Base-by-base conservation (phyloP, 208 protist genomes). In the Wallacemonas sp. region DNA sequence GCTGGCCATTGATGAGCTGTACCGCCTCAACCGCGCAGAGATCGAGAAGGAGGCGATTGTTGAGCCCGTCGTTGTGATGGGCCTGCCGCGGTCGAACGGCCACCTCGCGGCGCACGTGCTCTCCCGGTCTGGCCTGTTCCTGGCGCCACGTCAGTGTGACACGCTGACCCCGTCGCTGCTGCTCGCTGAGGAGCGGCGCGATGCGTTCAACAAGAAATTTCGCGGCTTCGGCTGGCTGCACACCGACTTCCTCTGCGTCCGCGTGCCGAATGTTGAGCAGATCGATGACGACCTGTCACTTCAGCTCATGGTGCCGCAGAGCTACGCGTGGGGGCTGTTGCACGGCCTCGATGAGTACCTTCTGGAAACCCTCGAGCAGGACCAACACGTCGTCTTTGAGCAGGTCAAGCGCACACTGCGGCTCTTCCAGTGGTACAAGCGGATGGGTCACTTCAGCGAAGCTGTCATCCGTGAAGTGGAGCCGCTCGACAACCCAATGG, bases 341-440 rank as follows among this genome's bases (percentile, higher is more conserved):
- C 87, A 93, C 64, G 91, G 91, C n/a, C 68, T 96, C 49, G 91
- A 96, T 60, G 86, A 90, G 46, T 91, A 94, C 73, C 74, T 96
- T 46, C 81, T 94, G 19, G 85, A 96, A 64, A 91, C 82, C 44
- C 63, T 96, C 61, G 80, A 94, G 66, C 86, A 94, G 67, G 86
- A 93, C 64, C 91, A 96, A 65, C 74, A 68, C 29, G 56, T 73
- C 4, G 85, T 92, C 23, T 96, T 94, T 72, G 63, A 61, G 41
- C 76, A 92, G 61, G 72, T 92, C 66, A 84, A 80, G 52, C 78
- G 83, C 12, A 74, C 85, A 21, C 74, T 92, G 72, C 70, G 93
- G 64, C 64, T 96, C 8, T 86, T 94, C 52, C 88, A 94, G 73
- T 96, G 88, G 88, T 94, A 94, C 74, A 82, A 76, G n/a, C 76